phyloP scores from a whole-genome alignment of 306 rosid species.

The Malus sieversii region DNA sequence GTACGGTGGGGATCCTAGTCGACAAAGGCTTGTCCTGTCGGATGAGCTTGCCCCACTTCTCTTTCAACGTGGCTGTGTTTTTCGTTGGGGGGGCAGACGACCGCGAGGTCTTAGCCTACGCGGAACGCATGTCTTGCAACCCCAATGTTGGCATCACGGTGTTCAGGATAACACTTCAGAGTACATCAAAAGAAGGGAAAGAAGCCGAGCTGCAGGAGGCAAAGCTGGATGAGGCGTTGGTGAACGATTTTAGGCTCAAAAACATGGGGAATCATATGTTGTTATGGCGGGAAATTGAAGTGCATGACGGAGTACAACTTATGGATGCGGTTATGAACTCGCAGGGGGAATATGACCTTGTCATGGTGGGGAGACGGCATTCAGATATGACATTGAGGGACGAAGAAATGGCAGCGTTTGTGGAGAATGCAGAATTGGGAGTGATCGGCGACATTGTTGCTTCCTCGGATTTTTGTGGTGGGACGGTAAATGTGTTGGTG shows the following conservation, averaged over 20 bases:
- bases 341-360: constrained; percentile 20
- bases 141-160: constrained; percentile 6
- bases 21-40: constrained; percentile 17
- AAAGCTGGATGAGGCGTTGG: constrained; percentile 22
- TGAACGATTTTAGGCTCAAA: constrained; percentile 43
- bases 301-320: constrained; percentile 18
- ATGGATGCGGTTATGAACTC: constrained; percentile 16
- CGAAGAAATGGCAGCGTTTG: constrained; percentile 31
- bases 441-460: constrained; percentile 46
- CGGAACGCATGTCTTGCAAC: constrained; percentile 29
- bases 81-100: constrained; percentile 58
- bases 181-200: neutral
- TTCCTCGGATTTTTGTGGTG: constrained; percentile 35
- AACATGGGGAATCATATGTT: constrained; percentile 2
- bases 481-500: constrained; percentile 27
- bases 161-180: constrained; percentile 11
- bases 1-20: constrained; percentile 56
- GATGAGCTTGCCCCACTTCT: neutral
- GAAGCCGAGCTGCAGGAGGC: neutral
- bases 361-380: constrained; percentile 44
- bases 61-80: constrained; percentile 28
- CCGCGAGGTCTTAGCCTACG: constrained; percentile 45
- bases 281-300: constrained; percentile 19
- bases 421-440: constrained; percentile 44
- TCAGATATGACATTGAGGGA: neutral